Evolutionary conservation across 169 alveolate genomes (phyloP), one percentile per base, ranked within the genome.

Genomic region (Plasmodium vivax): DNA sequence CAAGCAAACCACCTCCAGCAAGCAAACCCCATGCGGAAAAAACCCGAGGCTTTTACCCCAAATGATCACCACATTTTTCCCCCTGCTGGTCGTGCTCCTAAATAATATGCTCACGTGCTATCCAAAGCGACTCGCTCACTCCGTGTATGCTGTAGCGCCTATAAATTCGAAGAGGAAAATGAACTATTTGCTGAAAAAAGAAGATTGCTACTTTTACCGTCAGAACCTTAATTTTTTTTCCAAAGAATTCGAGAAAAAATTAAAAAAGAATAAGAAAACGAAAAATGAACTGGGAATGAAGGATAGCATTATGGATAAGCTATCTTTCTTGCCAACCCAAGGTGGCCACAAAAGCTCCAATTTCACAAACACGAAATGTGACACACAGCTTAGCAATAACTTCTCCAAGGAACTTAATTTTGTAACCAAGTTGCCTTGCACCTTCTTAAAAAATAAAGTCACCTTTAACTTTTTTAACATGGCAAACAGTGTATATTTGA

Each of bases 141-240:
- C n/a, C 36, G 68, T 23, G 30, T 38, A 71, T 41, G 82, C 38
- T 23, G 30, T 38, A 71, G 83, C 51, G 27, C 34, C 47, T 32
- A 71, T 43, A n/a, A 71, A 34, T 30, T 71, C 72, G 32, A 23
- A 84, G 54, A 38, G n/a, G 71, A 84, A 84, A 84, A 84, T 84
- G 92, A 84, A 32, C 75, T 71, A 41, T 41, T 72, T 84, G 54
- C 47, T 84, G 9, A 84, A 84, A 71, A 84, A 84, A 43, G 92
- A 84, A 68, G 92, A 84, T 84, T 71, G 38, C 83, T 84, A 84
- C 45, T 34, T 84, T 84, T 36, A 51, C 62, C 85, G 93, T n/a
- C 51, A 85, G 16, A 85, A 85, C 80, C 41, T 85, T 75, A 85
- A 51, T 16, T 12, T 51, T n/a, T 74, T 75, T 36, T 77, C 93